Evolutionary conservation across 345 rosid species (phyloP), one percentile per base, ranked within the genome.

Genomic region (Lepidium africanum): DNA sequence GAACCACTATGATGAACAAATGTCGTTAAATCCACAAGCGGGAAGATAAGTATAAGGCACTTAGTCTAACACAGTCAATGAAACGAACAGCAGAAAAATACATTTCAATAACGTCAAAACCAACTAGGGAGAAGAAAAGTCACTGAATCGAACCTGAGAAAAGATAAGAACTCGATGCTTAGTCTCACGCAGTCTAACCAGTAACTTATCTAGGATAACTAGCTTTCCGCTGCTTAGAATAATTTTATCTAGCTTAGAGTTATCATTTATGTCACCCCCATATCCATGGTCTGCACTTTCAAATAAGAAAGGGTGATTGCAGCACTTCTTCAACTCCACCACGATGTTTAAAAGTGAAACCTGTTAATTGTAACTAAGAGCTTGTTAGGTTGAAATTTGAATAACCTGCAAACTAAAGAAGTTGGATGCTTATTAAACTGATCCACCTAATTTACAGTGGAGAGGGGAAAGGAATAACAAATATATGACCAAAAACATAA

Each of bases 231-330:
- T 95, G 80, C 99, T 95, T 76, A 85, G 79, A 67, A 95, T 83
- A 52, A 87, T 86, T 74, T 96, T 95, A 83, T 95, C 98, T 78
- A 95, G 77, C 77, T 91, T 95, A 77, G 87, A 82, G 70, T 66
- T 81, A 76, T 91, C 94, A 60, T 87, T 77, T 52, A 76, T 49
- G 74, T 80, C 70, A 79, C 97, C 98, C 56, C 99, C 97, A 80
- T 95, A 95, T 70, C 99, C 99, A 81, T 95, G 96, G 79, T 95
- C 99, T 8, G 99, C 99, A 79, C 98, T 95, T 85, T 95, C 99
- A 82, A 95, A 95, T 72, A 95, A 81, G 82, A 95, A 95, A 33
- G 99, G 99, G 66, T 95, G 99, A 65, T 95, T 95, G 84, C 98
- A 95, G 78, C 99, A 95, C 73, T 95, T 95, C 89, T 95, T 95